Evolutionary conservation across 2,329 filamentous ascomycete species (phyloP), one percentile per base, ranked within the genome.

Genomic region (Pyrenophora seminiperda): DNA sequence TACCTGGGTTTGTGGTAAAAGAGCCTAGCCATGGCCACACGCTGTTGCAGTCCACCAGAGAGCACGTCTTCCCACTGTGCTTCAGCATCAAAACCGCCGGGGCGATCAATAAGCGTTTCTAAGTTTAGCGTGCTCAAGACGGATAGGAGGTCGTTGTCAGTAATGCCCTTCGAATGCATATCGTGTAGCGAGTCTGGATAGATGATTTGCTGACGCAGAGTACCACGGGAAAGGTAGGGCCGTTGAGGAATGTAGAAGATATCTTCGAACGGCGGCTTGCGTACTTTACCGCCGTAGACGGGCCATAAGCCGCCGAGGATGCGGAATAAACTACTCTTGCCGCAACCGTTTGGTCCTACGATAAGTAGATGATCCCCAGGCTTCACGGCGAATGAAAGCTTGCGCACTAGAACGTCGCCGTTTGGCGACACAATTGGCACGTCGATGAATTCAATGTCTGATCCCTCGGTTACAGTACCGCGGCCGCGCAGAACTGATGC

Each of bases 221-320:
- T 91, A 17, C 94, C 94, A 44, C 91, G 86, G 11, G 90, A 94
- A 1, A 99, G 82, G 69, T 99, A 99, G 0, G 94, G 94, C 1
- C 94, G 86, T 69, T 99, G 94, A 0, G 94, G 94, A 58, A 99
- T 95, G 76, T 99, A 99, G 76, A 97, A 99, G 69, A 99, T 97
- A 70, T 94, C 89, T 60, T 90, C 86, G 66, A 93, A 94, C 1
- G 89, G 86, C 1, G 94, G 94, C 73, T 97, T 97, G 65, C 90
- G 83, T 15, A 99, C 94, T 1, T 84, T 91, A 42, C 94, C 94
- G 58, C 94, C 93, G 73, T 99, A 99, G 10, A 97, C 94, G 13
- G 94, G 94, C 94, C 94, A 99, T 2, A 99, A 80, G 0, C 94
- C 94, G 54, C 94, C 94, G 1, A 99, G 83, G 61, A 99, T 99